Percentiles rank a stretch among this genome's conserved stretches.
phyloP scores from a whole-genome alignment of 2,329 filamentous ascomycete species.

The Xylaria sp. region DNA sequence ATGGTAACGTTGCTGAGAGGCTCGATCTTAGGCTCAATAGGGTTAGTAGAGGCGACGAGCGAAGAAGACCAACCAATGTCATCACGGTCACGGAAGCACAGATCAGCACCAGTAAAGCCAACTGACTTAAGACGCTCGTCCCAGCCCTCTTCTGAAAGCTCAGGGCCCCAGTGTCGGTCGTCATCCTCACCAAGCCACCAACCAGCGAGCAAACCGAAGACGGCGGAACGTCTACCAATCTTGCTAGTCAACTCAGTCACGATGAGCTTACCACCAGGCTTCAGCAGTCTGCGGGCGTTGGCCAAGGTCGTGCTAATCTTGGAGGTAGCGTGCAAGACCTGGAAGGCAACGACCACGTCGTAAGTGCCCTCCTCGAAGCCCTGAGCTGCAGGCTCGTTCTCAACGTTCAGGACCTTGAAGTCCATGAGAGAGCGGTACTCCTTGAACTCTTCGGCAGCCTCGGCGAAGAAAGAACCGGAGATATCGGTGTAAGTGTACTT shows the following conservation, averaged over 20 bases:
- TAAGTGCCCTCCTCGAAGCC: constrained; percentile 40
- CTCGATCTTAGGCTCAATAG: constrained; percentile 27
- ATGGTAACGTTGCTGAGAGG: constrained; percentile 36
- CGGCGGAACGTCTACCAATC: constrained; percentile 38
- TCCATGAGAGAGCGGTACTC: constrained; percentile 38
- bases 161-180: constrained; percentile 37
- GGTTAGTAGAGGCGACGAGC: constrained; percentile 36
- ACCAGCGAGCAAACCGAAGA: constrained; percentile 42
- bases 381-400: constrained; percentile 35
- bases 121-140: constrained; percentile 36
- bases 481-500: constrained; percentile 55
- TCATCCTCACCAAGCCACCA: constrained; percentile 43
- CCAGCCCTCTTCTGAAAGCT: constrained; percentile 38
- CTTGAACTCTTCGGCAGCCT: constrained; percentile 41
- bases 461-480: constrained; percentile 46
- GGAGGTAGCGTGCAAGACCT: constrained; percentile 41
- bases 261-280: constrained; percentile 42
- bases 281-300: constrained; percentile 38
- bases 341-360: constrained; percentile 42
- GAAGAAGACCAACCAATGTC: constrained; percentile 38
- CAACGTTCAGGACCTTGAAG: constrained; percentile 41
- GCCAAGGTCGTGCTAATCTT: constrained; percentile 37
- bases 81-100: constrained; percentile 38
- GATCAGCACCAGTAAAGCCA: constrained; percentile 38
- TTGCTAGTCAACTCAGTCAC: constrained; percentile 39